Percentiles rank a stretch among this genome's conserved stretches.
phyloP scores from a whole-genome alignment of 176 grass and related monocot species.

The Poa pratensis region DNA sequence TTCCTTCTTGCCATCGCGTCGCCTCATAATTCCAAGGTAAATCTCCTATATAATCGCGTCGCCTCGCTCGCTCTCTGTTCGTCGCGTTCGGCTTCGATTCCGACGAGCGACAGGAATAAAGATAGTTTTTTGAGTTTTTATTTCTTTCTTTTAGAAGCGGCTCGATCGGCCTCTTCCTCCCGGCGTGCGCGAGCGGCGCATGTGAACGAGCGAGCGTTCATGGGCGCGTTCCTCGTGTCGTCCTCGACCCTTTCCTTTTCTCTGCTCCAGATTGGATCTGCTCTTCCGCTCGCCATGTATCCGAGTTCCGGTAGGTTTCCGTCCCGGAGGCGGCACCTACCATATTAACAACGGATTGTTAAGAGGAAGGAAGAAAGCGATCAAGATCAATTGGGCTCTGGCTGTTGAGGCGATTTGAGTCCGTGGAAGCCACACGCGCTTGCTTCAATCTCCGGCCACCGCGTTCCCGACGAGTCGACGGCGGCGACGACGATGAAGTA shows the following conservation, averaged over 20 bases:
- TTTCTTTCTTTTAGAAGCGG: not conserved
- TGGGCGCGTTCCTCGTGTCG: slow-evolving; percentile 28
- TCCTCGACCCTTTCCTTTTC: not conserved
- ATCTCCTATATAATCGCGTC: slow-evolving; percentile 21
- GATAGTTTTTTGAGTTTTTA: not conserved
- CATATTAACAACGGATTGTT: not conserved
- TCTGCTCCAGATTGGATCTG: slow-evolving; percentile 44
- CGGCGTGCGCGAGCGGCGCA: not conserved
- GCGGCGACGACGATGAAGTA: slow-evolving; percentile 46
- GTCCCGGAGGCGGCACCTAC: not conserved
- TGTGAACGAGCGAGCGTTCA: slow-evolving; percentile 38
- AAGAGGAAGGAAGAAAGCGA: not conserved
- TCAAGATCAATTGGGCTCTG: not conserved
- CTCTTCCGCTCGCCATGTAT: not conserved
- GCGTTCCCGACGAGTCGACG: not conserved
- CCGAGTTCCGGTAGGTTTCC: slow-evolving; percentile 28
- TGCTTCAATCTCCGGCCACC: not conserved
- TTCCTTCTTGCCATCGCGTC: not conserved
- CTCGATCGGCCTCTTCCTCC: not conserved
- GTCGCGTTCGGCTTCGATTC: not conserved
- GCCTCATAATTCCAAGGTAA: slow-evolving; percentile 13
- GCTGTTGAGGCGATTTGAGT: not conserved
- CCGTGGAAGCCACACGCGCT: not conserved
- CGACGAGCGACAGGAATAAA: not conserved
- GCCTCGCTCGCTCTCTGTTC: slow-evolving; percentile 26